Conservation (phyloP, 805 yeast genomes). For the Yarrowia alimentaria region DNA sequence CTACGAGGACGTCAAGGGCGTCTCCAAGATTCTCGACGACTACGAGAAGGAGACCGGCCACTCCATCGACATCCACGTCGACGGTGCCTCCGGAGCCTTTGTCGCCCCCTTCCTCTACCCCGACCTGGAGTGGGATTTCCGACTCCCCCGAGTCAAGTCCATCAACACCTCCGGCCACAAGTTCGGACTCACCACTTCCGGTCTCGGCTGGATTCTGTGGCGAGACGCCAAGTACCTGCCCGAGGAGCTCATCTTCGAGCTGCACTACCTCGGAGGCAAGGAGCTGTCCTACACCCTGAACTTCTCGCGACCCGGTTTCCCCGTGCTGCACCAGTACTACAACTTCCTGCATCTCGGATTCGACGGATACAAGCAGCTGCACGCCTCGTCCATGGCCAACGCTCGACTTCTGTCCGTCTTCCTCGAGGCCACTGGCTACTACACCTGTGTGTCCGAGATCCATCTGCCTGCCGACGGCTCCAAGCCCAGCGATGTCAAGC, state of each 20-base stretch:
- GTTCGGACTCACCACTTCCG: constrained; percentile 87
- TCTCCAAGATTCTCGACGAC: constrained; percentile 64
- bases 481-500: constrained; percentile 28
- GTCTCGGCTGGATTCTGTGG: constrained; percentile 92
- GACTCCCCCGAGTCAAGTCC: constrained; percentile 69
- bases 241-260: constrained; percentile 66
- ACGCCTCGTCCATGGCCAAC: constrained; percentile 61
- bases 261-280: constrained; percentile 81
- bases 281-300: constrained; percentile 85
- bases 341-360: constrained; percentile 69
- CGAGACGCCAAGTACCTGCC: constrained; percentile 64
- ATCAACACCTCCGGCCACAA: constrained; percentile 93
- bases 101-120: constrained; percentile 84
- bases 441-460: constrained; percentile 71
- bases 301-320: constrained; percentile 91
- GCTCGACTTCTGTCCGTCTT: constrained; percentile 64
- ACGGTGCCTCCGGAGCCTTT: constrained; percentile 90
- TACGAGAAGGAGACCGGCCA: constrained; percentile 64
- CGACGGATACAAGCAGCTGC: constrained; percentile 66
- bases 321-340: constrained; percentile 83
- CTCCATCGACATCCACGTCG: constrained; percentile 82
- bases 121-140: constrained; percentile 79
- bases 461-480: constrained; percentile 51
- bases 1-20: constrained; percentile 69
- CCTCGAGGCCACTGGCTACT: constrained; percentile 63